Base-by-base conservation (phyloP, 768 basidiomycete genomes). In the Austroboletus festivus region DNA sequence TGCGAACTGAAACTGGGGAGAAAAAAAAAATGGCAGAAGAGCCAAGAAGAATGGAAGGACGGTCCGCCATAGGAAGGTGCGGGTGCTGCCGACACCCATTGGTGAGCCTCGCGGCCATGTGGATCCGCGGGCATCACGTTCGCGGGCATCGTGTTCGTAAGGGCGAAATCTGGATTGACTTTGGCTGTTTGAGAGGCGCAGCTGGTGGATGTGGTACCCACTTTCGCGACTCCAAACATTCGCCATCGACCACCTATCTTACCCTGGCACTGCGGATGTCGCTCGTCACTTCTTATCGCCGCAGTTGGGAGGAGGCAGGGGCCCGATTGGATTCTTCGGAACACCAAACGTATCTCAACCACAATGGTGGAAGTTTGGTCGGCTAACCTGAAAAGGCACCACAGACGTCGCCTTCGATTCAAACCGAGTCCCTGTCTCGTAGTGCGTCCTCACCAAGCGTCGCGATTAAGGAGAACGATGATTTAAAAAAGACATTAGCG, bases 131-230 rank as follows among this genome's bases (percentile, higher is more conserved):
- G 31, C 26, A 12, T 21, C 22, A 33, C 46, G 33, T 42, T 49
- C 24, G 28, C n/a, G 13, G 31, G 31, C 26, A 12, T 21, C 22
- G 33, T 42, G 33, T 42, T 49, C 24, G 28, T 13, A 13, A 45
- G 23, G 18, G 18, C 12, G 16, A n/a, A 42, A 33, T 38, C 38
- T 15, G 11, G 13, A n/a, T 15, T 4, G 15, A 9, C 39, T 5
- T 40, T 31, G 52, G 46, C 46, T 48, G 46, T 54, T 54, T 48
- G 38, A 33, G n/a, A n/a, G n/a, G n/a, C n/a, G n/a, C n/a, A n/a
- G n/a, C n/a, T n/a, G n/a, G n/a, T n/a, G n/a, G n/a, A n/a, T n/a
- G n/a, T n/a, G n/a, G n/a, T n/a, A n/a, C n/a, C n/a, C n/a, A n/a
- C 31, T 33, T 31, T 30, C n/a, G 20, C 38, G 31, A 34, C 39